These are phyloP conservation scores for Pugionium cornutum DNA, from an alignment of 345 rosid species.

Conservation along the genomic window DNA sequence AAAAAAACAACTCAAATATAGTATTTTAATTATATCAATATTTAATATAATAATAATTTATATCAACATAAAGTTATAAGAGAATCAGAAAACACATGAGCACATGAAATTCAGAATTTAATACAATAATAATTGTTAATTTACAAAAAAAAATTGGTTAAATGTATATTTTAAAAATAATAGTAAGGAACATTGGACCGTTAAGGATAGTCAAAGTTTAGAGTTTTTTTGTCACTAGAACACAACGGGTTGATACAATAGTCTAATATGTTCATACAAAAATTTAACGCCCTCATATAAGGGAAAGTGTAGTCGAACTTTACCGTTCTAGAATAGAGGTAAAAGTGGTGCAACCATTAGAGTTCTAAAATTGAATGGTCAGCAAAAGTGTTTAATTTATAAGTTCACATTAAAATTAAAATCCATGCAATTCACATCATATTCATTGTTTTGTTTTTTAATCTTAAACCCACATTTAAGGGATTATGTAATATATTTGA, in stretches of 20 bases:
- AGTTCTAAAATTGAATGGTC: conserved; percentile 18
- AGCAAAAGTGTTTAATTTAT: conserved; percentile 20
- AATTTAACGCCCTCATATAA: too few species aligned
- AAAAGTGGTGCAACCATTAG: neutral
- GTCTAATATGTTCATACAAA: too few species aligned
- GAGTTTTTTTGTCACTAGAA: too few species aligned
- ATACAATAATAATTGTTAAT: neutral
- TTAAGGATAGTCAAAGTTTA: conserved; percentile 35
- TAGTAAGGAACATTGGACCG: conserved; percentile 33
- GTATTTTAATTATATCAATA: too few species aligned
- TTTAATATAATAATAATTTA: too few species aligned
- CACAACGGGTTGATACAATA: too few species aligned
- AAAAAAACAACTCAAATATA: too few species aligned
- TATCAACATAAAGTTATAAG: conserved; percentile 10
- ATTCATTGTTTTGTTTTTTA: conserved; percentile 5
- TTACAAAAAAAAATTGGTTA: conserved; percentile 10
- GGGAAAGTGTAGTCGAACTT: too few species aligned
- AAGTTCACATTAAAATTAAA: too few species aligned
- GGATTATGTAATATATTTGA: too few species aligned
- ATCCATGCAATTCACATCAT: neutral
- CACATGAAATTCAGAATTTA: conserved; percentile 33
- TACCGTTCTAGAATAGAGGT: too few species aligned
- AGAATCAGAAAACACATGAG: conserved; percentile 39
- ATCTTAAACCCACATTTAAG: neutral
- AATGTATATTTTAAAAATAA: neutral